These are phyloP conservation scores for Boletus pseudo-olivaceus DNA, from an alignment of 768 basidiomycete species.

Conservation along the genomic window DNA sequence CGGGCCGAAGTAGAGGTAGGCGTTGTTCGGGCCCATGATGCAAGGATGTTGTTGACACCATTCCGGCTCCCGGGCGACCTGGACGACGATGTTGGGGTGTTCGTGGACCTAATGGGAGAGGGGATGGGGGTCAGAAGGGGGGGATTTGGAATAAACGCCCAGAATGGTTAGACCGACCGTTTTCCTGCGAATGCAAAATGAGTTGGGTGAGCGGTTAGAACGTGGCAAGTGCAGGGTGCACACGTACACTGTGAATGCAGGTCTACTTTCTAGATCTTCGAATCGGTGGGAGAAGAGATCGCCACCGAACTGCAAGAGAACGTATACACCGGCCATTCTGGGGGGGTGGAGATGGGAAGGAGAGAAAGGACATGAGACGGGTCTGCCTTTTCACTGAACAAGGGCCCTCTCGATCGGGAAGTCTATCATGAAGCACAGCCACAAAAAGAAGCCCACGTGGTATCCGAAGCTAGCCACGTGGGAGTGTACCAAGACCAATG, in stretches of 20 bases:
- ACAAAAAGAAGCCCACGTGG: constrained; percentile 32
- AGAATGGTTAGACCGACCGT: constrained; percentile 13
- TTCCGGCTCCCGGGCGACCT: constrained; percentile 57
- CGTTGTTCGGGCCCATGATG: constrained; percentile 78
- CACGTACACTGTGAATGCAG: constrained; percentile 67
- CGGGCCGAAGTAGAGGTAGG: constrained; percentile 76
- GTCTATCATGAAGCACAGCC: constrained; percentile 30
- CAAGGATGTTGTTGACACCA: constrained; percentile 68
- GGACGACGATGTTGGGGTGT: constrained; percentile 59
- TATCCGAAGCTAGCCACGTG: constrained; percentile 34
- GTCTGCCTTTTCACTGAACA: constrained; percentile 36
- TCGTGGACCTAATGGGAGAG: constrained; percentile 44
- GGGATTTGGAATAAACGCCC: background rate
- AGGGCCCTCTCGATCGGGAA: constrained; percentile 41
- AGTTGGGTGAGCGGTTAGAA: constrained; percentile 1
- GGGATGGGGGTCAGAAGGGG: background rate
- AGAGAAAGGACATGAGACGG: constrained; percentile 5
- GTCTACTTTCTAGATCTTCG: constrained; percentile 59
- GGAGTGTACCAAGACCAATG: constrained; percentile 18
- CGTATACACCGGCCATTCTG: constrained; percentile 38
- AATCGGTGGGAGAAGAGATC: constrained; percentile 60
- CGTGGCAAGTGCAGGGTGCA: background rate
- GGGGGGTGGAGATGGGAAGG: constrained; percentile 21
- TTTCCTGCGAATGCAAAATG: constrained; percentile 11
- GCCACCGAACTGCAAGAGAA: constrained; percentile 62